Evolutionary conservation across 768 basidiomycete genomes (phyloP).

Genomic region (Tephrocybe sp.): DNA sequence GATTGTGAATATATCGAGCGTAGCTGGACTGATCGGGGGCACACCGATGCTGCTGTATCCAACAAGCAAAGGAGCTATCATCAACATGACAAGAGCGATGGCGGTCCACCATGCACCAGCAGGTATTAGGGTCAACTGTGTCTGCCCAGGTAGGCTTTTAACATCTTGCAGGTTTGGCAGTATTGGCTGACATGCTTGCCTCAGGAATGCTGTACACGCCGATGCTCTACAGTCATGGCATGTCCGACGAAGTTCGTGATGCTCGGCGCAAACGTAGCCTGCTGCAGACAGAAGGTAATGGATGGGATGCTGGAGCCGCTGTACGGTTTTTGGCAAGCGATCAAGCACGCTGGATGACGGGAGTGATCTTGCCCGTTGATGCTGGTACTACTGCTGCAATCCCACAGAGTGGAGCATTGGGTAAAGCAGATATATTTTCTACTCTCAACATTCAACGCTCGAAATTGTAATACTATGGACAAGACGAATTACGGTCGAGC

Average conservation of each 20-base stretch:
- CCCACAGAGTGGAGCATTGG: constrained; percentile 5
- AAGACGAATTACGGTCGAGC: no score
- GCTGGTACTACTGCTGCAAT: constrained; percentile 39
- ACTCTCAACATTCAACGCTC: not conserved
- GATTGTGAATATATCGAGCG: constrained; percentile 42
- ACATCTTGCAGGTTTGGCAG: not conserved
- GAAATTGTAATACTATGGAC: constrained; percentile 5
- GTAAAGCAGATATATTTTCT: constrained; percentile 7
- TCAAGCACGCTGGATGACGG: constrained; percentile 45
- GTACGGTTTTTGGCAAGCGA: constrained; percentile 41
- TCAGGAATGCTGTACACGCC: constrained; percentile 42
- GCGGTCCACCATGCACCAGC: constrained; percentile 39
- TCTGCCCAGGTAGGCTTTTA: constrained; percentile 33
- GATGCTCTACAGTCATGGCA: constrained; percentile 38
- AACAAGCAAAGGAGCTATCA: constrained; percentile 41
- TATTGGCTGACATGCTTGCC: constrained; percentile 6
- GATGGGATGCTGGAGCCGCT: constrained; percentile 41
- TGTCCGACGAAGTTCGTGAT: constrained; percentile 35
- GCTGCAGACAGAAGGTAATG: constrained; percentile 42
- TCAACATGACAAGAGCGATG: constrained; percentile 47
- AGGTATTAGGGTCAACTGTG: constrained; percentile 41
- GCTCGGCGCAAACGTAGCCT: constrained; percentile 35
- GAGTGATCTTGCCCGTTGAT: constrained; percentile 39
- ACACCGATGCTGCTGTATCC: constrained; percentile 40
- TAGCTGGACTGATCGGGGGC: constrained; percentile 37